Conservation (phyloP, 208 protist genomes). For the Trypanosoma theileri region DNA sequence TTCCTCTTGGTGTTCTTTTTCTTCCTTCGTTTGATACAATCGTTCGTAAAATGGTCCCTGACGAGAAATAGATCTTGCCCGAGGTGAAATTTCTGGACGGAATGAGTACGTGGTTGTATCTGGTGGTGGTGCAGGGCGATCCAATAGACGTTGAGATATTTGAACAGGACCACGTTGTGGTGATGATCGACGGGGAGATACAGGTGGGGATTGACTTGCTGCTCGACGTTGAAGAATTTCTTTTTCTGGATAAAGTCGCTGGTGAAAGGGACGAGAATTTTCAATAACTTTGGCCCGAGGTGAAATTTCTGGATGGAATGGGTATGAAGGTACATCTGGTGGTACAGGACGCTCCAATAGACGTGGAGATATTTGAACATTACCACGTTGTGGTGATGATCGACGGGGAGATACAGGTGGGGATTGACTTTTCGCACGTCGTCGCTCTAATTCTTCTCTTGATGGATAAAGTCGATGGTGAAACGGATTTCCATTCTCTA, state of each 20-base stretch:
- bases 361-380: neutral
- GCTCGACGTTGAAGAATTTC: neutral
- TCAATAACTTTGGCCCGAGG: conserved; percentile 15
- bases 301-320: conserved; percentile 26
- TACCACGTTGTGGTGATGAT: conserved; percentile 18
- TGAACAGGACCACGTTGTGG: conserved; percentile 12
- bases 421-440: neutral
- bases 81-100: conserved; percentile 49
- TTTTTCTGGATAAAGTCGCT: conserved; percentile 23
- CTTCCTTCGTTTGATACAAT: conserved; percentile 32
- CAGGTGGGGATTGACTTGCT: neutral
- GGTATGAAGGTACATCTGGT: conserved; percentile 1
- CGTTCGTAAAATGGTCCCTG: conserved; percentile 35
- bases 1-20: conserved; percentile 16
- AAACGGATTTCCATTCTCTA: conserved; percentile 12
- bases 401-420: conserved; percentile 9
- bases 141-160: conserved; percentile 26
- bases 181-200: neutral
- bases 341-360: neutral
- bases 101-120: conserved; percentile 25
- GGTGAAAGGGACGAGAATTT: conserved; percentile 8
- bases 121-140: conserved; percentile 18
- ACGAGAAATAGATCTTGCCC: conserved; percentile 33
- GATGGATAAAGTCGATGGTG: conserved; percentile 19
- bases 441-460: conserved; percentile 19